Evolutionary conservation across 148 eudicot genomes (phyloP).

Genomic region (Diospyros kaki): DNA sequence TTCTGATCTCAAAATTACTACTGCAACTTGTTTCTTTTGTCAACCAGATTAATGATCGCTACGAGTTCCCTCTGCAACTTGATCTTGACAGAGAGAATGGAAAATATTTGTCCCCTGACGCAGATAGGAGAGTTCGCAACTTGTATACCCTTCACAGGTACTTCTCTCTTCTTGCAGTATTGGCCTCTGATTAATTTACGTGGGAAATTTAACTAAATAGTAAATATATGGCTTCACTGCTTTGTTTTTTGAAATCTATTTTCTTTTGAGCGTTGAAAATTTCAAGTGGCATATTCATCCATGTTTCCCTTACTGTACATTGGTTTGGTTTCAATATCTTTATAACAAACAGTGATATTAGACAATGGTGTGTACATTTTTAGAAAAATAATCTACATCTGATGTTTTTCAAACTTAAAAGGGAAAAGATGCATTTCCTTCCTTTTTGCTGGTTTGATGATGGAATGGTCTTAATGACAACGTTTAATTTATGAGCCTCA

Average conservation of each 20-base stretch:
- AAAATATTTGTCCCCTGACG: conserved; percentile 49
- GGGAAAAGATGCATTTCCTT: neutral
- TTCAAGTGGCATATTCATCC: neutral
- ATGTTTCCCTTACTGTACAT: neutral
- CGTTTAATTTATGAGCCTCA: neutral
- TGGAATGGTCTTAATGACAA: neutral
- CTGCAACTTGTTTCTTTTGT: neutral
- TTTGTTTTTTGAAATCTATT: conserved; percentile 4
- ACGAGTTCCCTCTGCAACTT: conserved; percentile 52
- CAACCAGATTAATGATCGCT: conserved; percentile 48
- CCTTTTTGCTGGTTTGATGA: neutral
- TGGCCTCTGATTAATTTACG: neutral
- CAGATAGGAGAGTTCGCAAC: conserved; percentile 44
- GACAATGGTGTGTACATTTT: neutral
- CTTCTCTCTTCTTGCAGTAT: neutral
- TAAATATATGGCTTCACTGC: neutral
- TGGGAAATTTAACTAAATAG: neutral
- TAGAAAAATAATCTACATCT: neutral
- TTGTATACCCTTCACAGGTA: conserved; percentile 54
- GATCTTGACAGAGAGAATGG: conserved; percentile 49
- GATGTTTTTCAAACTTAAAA: neutral
- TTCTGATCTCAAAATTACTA: neutral
- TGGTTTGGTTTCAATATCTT: conserved; percentile 2
- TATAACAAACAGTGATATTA: neutral
- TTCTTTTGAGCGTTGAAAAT: neutral